Conservation (phyloP, 2,329 filamentous ascomycete species). For the Aspergillus neoniger region DNA sequence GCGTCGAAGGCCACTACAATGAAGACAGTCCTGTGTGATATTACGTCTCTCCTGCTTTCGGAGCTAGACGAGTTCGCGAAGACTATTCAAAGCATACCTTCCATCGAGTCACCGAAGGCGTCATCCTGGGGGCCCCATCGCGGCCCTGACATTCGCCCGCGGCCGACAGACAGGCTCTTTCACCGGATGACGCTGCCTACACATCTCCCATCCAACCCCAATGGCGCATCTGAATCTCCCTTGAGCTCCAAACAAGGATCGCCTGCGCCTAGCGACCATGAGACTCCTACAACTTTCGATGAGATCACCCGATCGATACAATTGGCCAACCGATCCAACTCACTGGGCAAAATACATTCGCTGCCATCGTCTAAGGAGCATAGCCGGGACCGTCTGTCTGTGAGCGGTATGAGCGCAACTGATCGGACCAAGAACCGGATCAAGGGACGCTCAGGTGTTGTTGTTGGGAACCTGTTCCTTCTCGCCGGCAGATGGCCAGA, state of each 20-base stretch:
- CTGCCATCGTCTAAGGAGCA: constrained; percentile 51
- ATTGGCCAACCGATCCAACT: constrained; percentile 39
- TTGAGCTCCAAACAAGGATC: constrained; percentile 39
- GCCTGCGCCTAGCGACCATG: constrained; percentile 39
- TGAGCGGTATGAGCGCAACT: constrained; percentile 72
- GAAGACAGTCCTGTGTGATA: constrained; percentile 77
- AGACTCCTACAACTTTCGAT: constrained; percentile 57
- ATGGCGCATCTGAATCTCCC: constrained; percentile 39
- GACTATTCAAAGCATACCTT: constrained; percentile 70
- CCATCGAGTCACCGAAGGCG: constrained; percentile 72
- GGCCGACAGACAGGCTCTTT: constrained; percentile 58
- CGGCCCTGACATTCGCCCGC: constrained; percentile 49
- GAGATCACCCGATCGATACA: constrained; percentile 52
- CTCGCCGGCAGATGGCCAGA: constrained; percentile 89
- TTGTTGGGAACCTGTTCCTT: constrained; percentile 82
- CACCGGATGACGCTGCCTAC: constrained; percentile 81
- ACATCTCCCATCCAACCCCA: constrained; percentile 51
- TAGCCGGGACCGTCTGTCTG: constrained; percentile 63
- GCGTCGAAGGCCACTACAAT: constrained; percentile 75
- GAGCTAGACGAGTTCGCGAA: constrained; percentile 75
- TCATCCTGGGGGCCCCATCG: constrained; percentile 51
- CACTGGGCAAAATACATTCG: constrained; percentile 39
- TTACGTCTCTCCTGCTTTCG: constrained; percentile 71
- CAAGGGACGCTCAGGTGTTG: constrained; percentile 74
- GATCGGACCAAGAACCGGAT: constrained; percentile 80